Evolutionary conservation across 257 asterid species (phyloP), one percentile per base, ranked within the genome.

Genomic region (Capsicum pubescens): DNA sequence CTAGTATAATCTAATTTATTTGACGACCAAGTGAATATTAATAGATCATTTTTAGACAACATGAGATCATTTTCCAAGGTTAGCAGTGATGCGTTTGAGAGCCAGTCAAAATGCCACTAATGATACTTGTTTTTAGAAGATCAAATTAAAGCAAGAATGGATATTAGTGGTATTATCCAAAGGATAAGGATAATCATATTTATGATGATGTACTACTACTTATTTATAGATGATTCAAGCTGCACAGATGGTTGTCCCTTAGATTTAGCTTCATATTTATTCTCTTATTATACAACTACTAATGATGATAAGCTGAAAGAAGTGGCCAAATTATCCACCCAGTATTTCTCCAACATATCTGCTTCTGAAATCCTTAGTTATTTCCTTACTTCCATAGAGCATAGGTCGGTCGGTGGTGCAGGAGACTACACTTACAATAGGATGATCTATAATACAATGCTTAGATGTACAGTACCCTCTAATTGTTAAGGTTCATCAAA

Each of bases 171-270:
- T 26, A 26, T 26, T 2, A 26, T 64, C 14, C 72, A 17, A 6
- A 32, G 46, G 46, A 66, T 32, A 32, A 13, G 46, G 10, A 32
- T 42, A 66, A 13, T 66, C 46, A 4, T 66, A 13, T 66, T 66
- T 4, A 46, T 66, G 72, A 66, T 66, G 17, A n/a, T 3, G 35
- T 57, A 19, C 67, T 61, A 21, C 42, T 63, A 63, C 70, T 64
- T 64, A 66, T 66, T 66, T 32, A 2, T 46, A 66, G 72, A n/a
- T 66, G 19, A 66, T 32, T 79, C 55, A 17, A 35, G 55, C 26
- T 79, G 69, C 83, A 79, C 15, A 52, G 69, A 79, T 50, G 83
- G 69, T 15, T 79, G 83, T 79, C 55, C 48, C 36, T 57, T 57
- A 54, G 69, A 69, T 57, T 44, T 79, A 16, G 83, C 83, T 59